Base-by-base conservation (phyloP, 495 filamentous ascomycete species). In the Clavariopsis aquatica region DNA sequence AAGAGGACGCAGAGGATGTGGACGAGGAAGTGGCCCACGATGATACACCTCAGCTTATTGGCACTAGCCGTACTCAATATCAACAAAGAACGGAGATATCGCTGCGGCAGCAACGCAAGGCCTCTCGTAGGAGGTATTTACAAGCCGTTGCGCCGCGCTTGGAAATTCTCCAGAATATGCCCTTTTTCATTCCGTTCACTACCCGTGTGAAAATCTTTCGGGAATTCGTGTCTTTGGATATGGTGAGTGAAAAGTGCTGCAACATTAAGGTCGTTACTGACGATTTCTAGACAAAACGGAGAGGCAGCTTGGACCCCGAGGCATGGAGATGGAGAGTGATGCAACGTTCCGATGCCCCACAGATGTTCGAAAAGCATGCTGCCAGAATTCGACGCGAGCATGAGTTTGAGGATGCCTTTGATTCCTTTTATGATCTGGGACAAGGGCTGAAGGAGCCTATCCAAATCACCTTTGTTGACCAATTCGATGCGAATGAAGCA, bases 401-500 rank as follows among this genome's bases (percentile, higher is more conserved):
- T 65, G 80, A 94, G 22, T 98, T 98, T 71, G 81, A 89, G 23
- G 92, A 96, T 76, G 94, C 95, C 0, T 90, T 87, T 72, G 78
- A 87, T 4, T 84, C 93, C 57, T 97, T 95, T 69, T 97, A 95
- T 74, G 73, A 81, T 1, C 81, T 98, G 6, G 87, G 87, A 0
- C 89, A 91, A 17, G 87, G 87, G 0, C 79, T 99, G 58, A 98
- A 98, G 71, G 93, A 99, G 72, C 94, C 95, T 0, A 97, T 99
- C 23, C 92, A 96, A 73, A 98, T 99, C 68, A 93, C 89, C 15
- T 99, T 98, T 69, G 90, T 96, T 17, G 94, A 99, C 69, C 83
- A 90, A 65, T 99, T 96, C 66, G 87, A 88, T 57, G 85, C 87
- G 1, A 80, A 83, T 26, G 94, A 99, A 76, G 92, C 94, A 6